Evolutionary conservation across 1,284 basidiomycete species (phyloP).

Genomic region (Ceratobasidium sp.): DNA sequence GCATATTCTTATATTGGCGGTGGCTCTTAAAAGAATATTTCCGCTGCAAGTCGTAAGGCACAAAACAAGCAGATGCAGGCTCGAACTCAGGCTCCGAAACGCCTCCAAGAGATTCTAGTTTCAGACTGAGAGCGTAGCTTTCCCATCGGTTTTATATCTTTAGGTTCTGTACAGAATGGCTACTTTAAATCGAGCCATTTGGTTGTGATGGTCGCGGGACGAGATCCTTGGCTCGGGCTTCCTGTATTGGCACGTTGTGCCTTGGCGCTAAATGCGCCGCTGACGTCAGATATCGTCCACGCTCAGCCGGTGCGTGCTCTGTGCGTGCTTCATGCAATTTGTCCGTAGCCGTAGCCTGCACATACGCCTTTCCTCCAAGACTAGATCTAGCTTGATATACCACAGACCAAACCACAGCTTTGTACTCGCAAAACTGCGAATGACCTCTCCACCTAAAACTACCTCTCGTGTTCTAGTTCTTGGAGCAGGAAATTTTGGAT

Average conservation of each 20-base stretch:
- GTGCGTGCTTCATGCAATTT: no score
- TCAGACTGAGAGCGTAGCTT: no score
- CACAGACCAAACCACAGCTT: constrained; percentile 4
- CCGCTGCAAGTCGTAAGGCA: neutral
- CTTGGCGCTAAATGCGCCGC: neutral
- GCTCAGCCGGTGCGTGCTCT: no score
- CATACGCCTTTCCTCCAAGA: neutral
- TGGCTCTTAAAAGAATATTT: no score
- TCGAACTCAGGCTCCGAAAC: no score
- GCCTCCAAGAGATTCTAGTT: no score
- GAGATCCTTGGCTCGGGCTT: neutral
- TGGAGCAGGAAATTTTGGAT: constrained; percentile 86
- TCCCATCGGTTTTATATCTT: no score
- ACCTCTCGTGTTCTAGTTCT: constrained; percentile 69
- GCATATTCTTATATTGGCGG: no score
- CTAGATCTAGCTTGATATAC: neutral
- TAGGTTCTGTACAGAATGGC: no score
- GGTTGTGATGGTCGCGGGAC: neutral
- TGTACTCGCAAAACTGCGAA: constrained; percentile 21
- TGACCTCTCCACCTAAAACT: constrained; percentile 27
- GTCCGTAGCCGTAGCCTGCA: neutral
- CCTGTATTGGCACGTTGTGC: neutral
- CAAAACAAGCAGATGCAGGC: neutral
- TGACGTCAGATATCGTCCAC: constrained; percentile 5
- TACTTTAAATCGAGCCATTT: neutral